Evolutionary conservation across 345 rosid species (phyloP), one percentile per base, ranked within the genome.

Genomic region (Arabidopsis thaliana): DNA sequence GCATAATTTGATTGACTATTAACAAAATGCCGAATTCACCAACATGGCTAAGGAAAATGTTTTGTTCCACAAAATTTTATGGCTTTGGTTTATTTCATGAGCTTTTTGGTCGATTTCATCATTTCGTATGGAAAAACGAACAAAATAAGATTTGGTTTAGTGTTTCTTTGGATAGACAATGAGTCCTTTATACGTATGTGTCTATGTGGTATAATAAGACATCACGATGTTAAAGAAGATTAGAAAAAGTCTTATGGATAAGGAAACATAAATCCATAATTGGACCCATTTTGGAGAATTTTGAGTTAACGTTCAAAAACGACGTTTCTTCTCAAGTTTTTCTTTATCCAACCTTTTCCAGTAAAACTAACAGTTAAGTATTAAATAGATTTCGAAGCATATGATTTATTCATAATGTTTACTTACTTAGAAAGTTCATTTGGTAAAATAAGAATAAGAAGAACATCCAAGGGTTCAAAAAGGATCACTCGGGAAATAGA

Each of bases 231-330:
- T 5, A 46, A 65, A 22, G 16, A 33, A 24, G 24, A 23, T 23
- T 6, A 10, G 38, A 12, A 23, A 23, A 67, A 67, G 59, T 14
- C 59, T 66, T 59, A 51, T 7, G 49, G 49, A 51, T 67, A 51
- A 67, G 71, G 45, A 8, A 67, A 67, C 59, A 24, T 8, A 65
- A 22, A 23, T 48, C 32, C 1, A 48, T 24, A 67, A 37, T 3
- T 67, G 60, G 49, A 51, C 49, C 48, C 60, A 51, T 37, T 14
- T 14, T 24, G 49, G 60, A 37, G 37, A 51, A 36, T 24, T 67
- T 24, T 37, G 24, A 51, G 60, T 67, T 50, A 33, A 65, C 3
- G 20, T 12, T 33, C 11, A 20, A 22, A 65, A 49, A 33, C 59
- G 59, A 66, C 69, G 32, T 28, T 28, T 28, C 3, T 28, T 28